Evolutionary conservation across 2,329 filamentous ascomycete genomes (phyloP).

Genomic region (Fusarium aywerte): DNA sequence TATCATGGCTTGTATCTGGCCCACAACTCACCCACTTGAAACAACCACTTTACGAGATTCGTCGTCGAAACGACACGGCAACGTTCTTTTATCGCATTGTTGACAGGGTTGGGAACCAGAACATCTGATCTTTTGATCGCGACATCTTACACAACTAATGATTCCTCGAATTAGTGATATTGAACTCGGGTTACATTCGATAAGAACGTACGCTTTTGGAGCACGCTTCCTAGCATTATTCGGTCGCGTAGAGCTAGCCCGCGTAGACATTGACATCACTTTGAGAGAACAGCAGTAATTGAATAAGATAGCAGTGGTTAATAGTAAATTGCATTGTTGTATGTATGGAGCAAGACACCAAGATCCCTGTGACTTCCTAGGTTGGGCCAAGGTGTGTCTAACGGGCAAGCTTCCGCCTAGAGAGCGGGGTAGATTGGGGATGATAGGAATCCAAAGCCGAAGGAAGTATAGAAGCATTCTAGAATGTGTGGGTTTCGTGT

Average conservation of each 20-base stretch:
- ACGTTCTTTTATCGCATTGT: constrained; percentile 28
- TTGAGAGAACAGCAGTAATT: not conserved
- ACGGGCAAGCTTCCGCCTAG: not conserved
- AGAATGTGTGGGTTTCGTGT: constrained; percentile 17
- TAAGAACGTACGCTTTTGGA: constrained; percentile 31
- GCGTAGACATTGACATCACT: constrained; percentile 22
- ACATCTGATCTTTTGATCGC: constrained; percentile 38
- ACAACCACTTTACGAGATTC: constrained; percentile 34
- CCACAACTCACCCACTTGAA: constrained; percentile 19
- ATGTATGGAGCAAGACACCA: not conserved
- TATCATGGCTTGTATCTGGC: no score
- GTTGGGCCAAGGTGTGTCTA: not conserved
- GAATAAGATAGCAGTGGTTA: not conserved
- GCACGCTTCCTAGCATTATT: constrained; percentile 28
- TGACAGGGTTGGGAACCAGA: constrained; percentile 31
- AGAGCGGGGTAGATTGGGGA: constrained; percentile 24
- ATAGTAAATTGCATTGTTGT: constrained; percentile 4
- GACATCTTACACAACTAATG: constrained; percentile 32
- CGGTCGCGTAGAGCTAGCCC: constrained; percentile 10
- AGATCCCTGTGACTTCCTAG: not conserved
- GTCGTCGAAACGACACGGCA: constrained; percentile 28
- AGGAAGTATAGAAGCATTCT: constrained; percentile 10
- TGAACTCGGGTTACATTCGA: not conserved
- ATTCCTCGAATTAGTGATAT: not conserved
- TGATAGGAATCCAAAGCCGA: constrained; percentile 12